A percentile compares a stretch with the other conserved stretches of the same genome.
These are phyloP conservation scores for Magnusiomyces paraingens DNA, from an alignment of 1,139 yeast genomes.

Conservation along the genomic window DNA sequence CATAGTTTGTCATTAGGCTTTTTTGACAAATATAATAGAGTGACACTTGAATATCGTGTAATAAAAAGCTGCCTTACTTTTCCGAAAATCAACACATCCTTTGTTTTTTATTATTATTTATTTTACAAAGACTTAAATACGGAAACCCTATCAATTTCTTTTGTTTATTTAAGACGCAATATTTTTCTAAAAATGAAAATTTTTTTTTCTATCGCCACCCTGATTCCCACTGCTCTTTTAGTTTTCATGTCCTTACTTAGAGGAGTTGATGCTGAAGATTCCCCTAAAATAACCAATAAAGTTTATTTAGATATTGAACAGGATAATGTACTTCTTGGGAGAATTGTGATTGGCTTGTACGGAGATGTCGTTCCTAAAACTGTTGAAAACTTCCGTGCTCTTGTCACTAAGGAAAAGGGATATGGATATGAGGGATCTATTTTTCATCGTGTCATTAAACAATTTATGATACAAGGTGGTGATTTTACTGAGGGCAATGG, in stretches of 20 bases:
- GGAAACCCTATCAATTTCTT: no score
- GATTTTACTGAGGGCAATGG: slow-evolving; percentile 91
- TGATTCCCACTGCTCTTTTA: slow-evolving; percentile 15
- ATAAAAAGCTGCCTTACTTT: no score
- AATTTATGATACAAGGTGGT: slow-evolving; percentile 97
- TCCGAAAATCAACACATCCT: no score
- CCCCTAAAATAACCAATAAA: slow-evolving; percentile 61
- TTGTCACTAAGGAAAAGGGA: slow-evolving; percentile 75
- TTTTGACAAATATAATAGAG: no score
- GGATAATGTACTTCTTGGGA: slow-evolving; percentile 65
- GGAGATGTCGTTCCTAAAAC: slow-evolving; percentile 91
- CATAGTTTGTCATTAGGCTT: no score
- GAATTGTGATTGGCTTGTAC: slow-evolving; percentile 72
- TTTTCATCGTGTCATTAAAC: slow-evolving; percentile 92
- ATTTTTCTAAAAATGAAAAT: slow-evolving; percentile 19
- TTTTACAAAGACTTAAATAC: no score
- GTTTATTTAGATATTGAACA: slow-evolving; percentile 84
- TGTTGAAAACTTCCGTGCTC: slow-evolving; percentile 66
- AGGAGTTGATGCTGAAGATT: slow-evolving; percentile 19
- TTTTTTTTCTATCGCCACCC: slow-evolving; percentile 24
- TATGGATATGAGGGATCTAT: slow-evolving; percentile 75
- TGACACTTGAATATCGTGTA: no score
- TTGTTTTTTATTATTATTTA: no score
- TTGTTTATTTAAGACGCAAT: no score
- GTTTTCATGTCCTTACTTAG: slow-evolving; percentile 12